Percentiles rank a stretch among this genome's conserved stretches.
These are phyloP conservation scores for Maudiozyma serrabonitensis DNA, from an alignment of 805 yeast species.

Conservation along the genomic window DNA sequence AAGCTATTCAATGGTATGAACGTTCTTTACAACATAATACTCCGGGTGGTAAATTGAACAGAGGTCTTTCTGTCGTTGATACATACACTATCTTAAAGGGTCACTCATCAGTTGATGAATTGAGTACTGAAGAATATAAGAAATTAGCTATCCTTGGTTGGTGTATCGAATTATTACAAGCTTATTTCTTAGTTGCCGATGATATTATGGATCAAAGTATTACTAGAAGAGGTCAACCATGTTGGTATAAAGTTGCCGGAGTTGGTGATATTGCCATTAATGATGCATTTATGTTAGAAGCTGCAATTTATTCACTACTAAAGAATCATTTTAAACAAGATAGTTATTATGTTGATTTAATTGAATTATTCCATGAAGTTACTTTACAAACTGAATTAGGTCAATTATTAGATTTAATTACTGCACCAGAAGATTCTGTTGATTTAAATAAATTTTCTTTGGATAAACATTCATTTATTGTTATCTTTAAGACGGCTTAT, in stretches of 20 bases:
- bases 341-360: slow-evolving; percentile 73
- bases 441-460: slow-evolving; percentile 81
- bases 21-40: slow-evolving; percentile 72
- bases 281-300: slow-evolving; percentile 94
- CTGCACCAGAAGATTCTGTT: slow-evolving; percentile 94
- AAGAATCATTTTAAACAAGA: slow-evolving; percentile 82
- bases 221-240: slow-evolving; percentile 97
- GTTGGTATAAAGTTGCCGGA: slow-evolving; percentile 80
- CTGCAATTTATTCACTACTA: slow-evolving; percentile 79
- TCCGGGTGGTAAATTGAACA: slow-evolving; percentile 92
- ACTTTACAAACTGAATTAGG: slow-evolving; percentile 98
- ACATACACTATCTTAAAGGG: slow-evolving; percentile 76
- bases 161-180: slow-evolving; percentile 91
- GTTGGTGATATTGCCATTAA: slow-evolving; percentile 94
- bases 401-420: slow-evolving; percentile 86
- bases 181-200: slow-evolving; percentile 93
- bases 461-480: slow-evolving; percentile 88
- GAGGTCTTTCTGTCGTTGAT: slow-evolving; percentile 93
- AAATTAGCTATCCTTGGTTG: slow-evolving; percentile 87
- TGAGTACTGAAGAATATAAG: slow-evolving; percentile 61
- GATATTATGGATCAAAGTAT: slow-evolving; percentile 97
- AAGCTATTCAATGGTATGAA: slow-evolving; percentile 80
- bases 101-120: slow-evolving; percentile 45
- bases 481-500: slow-evolving; percentile 93
- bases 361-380: slow-evolving; percentile 93